Conservation (phyloP, 2,329 filamentous ascomycete species). For the Camillea tinctor region DNA sequence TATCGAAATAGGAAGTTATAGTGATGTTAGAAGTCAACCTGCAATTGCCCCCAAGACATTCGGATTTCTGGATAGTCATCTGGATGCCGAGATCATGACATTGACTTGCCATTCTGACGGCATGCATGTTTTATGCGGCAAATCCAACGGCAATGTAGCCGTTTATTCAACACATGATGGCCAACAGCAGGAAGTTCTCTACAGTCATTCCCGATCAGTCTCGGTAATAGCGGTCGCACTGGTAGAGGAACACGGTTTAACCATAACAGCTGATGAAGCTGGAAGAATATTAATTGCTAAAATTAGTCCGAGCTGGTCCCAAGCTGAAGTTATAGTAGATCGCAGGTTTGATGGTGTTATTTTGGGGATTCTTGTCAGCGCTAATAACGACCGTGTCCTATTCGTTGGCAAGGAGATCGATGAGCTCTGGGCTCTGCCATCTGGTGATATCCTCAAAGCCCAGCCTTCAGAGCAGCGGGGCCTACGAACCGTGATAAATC, state of each 20-base stretch:
- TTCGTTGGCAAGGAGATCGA: conserved; percentile 16
- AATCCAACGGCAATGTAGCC: conserved; percentile 25
- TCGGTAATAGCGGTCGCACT: conserved; percentile 20
- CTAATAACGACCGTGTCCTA: conserved; percentile 20
- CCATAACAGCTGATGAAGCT: conserved; percentile 29
- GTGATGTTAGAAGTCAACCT: conserved; percentile 13
- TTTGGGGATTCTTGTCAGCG: conserved; percentile 13
- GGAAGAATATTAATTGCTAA: conserved; percentile 24
- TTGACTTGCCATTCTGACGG: conserved; percentile 14
- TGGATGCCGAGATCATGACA: conserved; percentile 23
- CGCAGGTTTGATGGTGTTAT: conserved; percentile 15
- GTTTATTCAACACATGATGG: conserved; percentile 22
- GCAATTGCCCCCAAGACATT: conserved; percentile 8
- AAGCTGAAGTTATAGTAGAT: conserved; percentile 12
- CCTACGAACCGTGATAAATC: conserved; percentile 7
- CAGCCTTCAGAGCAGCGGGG: conserved; percentile 6
- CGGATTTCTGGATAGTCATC: conserved; percentile 10
- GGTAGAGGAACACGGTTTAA: conserved; percentile 14
- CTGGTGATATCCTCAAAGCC: conserved; percentile 12
- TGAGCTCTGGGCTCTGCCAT: conserved; percentile 25
- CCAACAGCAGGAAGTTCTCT: conserved; percentile 15
- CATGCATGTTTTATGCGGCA: conserved; percentile 24
- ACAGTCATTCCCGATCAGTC: conserved; percentile 20
- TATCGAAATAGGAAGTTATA: conserved; percentile 21
- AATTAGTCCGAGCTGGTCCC: conserved; percentile 3